Percentiles rank a stretch among this genome's conserved stretches.
These are phyloP conservation scores for Tolypocladium album DNA, from an alignment of 2,329 filamentous ascomycete species.

Conservation along the genomic window DNA sequence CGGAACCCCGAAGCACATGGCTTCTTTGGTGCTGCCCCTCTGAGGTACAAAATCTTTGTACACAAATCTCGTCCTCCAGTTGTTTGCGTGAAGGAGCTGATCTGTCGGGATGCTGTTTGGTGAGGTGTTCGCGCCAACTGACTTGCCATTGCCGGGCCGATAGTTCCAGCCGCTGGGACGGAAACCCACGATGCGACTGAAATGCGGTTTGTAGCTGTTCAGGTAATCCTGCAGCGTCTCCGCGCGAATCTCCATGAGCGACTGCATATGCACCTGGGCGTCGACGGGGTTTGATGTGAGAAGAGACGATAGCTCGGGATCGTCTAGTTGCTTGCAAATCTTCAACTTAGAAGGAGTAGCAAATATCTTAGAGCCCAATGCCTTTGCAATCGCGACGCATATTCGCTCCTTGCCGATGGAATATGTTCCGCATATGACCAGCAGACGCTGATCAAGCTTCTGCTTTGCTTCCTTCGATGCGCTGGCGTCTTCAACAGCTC, in stretches of 20 bases:
- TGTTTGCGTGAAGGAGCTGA: constrained; percentile 43
- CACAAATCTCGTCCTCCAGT: constrained; percentile 68
- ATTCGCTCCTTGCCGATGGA: constrained; percentile 97
- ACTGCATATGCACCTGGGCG: constrained; percentile 97
- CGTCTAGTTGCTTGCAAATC: constrained; percentile 76
- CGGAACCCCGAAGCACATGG: constrained; percentile 84
- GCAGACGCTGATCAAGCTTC: constrained; percentile 45
- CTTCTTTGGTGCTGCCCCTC: constrained; percentile 70
- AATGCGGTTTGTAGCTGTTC: constrained; percentile 66
- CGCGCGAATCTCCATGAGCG: constrained; percentile 83
- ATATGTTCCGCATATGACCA: constrained; percentile 93
- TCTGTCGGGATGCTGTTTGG: constrained; percentile 39
- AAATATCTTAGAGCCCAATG: constrained; percentile 80
- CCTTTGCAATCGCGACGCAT: constrained; percentile 82
- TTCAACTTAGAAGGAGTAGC: constrained; percentile 73
- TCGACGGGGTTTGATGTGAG: constrained; percentile 72
- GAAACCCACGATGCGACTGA: constrained; percentile 81
- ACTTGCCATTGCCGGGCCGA: constrained; percentile 46
- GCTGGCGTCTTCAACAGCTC: constrained; percentile 16
- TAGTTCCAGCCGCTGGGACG: constrained; percentile 94
- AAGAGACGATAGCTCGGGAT: constrained; percentile 65
- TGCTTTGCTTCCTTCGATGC: constrained; percentile 13
- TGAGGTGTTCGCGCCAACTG: constrained; percentile 43
- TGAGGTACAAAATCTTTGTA: constrained; percentile 67
- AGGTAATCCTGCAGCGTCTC: constrained; percentile 90